Evolutionary conservation across 2,329 filamentous ascomycete species (phyloP), one percentile per base, ranked within the genome.

Genomic region (Trichophyton equinum): DNA sequence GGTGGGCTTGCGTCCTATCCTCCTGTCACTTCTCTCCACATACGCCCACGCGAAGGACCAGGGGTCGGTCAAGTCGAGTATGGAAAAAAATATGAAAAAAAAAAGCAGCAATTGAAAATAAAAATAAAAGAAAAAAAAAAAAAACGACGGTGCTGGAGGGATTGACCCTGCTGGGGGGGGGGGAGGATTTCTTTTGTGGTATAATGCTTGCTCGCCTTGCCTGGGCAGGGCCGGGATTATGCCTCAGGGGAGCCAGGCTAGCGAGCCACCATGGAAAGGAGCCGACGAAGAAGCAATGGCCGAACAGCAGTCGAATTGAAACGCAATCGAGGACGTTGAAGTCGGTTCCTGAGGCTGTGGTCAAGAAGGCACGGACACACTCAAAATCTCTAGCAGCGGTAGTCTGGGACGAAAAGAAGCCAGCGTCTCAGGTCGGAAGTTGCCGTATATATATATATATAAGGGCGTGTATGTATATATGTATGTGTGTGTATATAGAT

Each of bases 11-110:
- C 25, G n/a, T 53, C 53, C 40, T 44, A 44, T 44, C 40, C 15
- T 44, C n/a, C n/a, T 44, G 40, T 44, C 40, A 6, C 40, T 18
- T 51, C 53, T 51, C 60, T 63, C 60, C 60, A 59, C 63, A 65
- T 57, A 61, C 62, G 53, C 58, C 62, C 57, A 63, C 60, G 63
- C 58, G 63, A 63, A 61, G 49, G 57, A 15, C 49, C 36, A 22
- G 56, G 61, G 60, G 53, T 27, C n/a, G 40, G 59, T 59, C 27
- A 30, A 20, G 57, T 15, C 11, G 22, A 33, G 22, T 53, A 53
- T 27, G 22, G 22, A 11, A 53, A 33, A n/a, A 18, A 53, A 22
- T 22, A 3, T 5, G 25, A 15, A 33, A 47, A 11, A 22, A 8
- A 44, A n/a, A 2, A 44, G 6, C 15, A 44, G 40, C 40, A 44